Evolutionary conservation across 352 stramenopile genomes (phyloP).

Genomic region (Pythium utonaiense): DNA sequence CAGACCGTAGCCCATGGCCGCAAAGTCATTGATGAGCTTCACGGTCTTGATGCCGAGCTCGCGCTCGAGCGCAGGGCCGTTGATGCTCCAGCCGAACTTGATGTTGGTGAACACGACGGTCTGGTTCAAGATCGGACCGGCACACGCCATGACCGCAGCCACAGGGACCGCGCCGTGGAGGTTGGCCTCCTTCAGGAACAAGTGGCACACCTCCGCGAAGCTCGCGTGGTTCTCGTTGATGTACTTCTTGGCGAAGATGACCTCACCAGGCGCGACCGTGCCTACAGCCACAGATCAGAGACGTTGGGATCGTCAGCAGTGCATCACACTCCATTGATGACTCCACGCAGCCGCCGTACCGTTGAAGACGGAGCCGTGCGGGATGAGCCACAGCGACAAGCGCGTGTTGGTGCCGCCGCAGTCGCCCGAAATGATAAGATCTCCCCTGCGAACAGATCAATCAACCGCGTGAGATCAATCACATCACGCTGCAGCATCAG

Average conservation of each 20-base stretch:
- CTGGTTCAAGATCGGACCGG: conserved; percentile 79
- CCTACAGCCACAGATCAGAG: conserved; percentile 18
- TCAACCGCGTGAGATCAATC: not conserved
- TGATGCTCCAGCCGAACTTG: conserved; percentile 87
- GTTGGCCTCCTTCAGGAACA: conserved; percentile 93
- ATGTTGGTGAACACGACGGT: conserved; percentile 94
- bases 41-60: conserved; percentile 84
- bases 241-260: conserved; percentile 87
- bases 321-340: too few species aligned
- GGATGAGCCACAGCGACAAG: conserved; percentile 87
- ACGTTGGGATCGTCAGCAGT: too few species aligned
- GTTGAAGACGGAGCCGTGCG: conserved; percentile 52
- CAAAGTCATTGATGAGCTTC: conserved; percentile 97
- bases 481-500: not conserved
- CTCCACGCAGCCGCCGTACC: conserved; percentile 24
- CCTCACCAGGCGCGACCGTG: conserved; percentile 71
- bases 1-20: conserved; percentile 95
- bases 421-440: conserved; percentile 90
- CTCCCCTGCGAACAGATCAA: conserved; percentile 21
- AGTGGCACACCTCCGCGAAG: conserved; percentile 87
- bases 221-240: conserved; percentile 76
- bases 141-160: conserved; percentile 75
- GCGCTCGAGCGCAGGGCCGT: conserved; percentile 72
- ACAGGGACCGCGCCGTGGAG: conserved; percentile 56
- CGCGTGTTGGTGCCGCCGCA: conserved; percentile 97